Evolutionary conservation across 495 filamentous ascomycete genomes (phyloP).

Genomic region (Pseudoneurospora amorphoporcata): DNA sequence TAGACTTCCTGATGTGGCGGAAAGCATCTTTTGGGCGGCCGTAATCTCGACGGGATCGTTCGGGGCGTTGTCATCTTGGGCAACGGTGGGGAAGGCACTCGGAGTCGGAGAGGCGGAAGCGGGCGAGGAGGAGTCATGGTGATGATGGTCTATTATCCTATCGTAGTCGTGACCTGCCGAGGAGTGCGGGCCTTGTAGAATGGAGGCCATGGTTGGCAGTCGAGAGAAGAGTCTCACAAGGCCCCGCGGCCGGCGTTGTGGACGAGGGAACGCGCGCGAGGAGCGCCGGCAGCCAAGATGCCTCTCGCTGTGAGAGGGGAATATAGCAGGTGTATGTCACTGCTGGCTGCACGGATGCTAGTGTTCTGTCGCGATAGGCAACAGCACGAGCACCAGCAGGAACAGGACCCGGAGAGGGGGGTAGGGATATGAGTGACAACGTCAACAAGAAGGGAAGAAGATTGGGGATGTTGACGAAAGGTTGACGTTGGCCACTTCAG

Average conservation of each 20-base stretch:
- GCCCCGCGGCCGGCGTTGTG: background rate
- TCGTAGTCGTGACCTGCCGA: constrained; percentile 11
- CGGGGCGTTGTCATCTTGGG: constrained; percentile 18
- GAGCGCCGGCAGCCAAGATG: background rate
- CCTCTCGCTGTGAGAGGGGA: background rate
- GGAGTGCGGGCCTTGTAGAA: constrained; percentile 1
- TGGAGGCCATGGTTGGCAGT: constrained; percentile 8
- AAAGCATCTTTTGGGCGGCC: constrained; percentile 81
- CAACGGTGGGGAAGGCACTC: constrained; percentile 2
- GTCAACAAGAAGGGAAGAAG: background rate
- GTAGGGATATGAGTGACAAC: background rate
- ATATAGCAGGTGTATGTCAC: background rate
- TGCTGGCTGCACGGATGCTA: background rate
- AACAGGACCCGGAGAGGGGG: background rate
- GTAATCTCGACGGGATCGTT: constrained; percentile 52
- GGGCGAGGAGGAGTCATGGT: background rate
- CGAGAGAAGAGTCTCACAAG: background rate
- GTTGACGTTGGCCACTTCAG: background rate
- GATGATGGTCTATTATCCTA: constrained; percentile 7
- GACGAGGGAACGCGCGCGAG: background rate
- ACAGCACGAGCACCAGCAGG: background rate
- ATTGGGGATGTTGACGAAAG: background rate
- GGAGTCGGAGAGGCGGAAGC: constrained; percentile 17
- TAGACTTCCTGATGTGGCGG: constrained; percentile 81
- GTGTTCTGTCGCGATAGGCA: background rate